Base-by-base conservation (phyloP, 306 rosid species). In the Rosa rugosa region DNA sequence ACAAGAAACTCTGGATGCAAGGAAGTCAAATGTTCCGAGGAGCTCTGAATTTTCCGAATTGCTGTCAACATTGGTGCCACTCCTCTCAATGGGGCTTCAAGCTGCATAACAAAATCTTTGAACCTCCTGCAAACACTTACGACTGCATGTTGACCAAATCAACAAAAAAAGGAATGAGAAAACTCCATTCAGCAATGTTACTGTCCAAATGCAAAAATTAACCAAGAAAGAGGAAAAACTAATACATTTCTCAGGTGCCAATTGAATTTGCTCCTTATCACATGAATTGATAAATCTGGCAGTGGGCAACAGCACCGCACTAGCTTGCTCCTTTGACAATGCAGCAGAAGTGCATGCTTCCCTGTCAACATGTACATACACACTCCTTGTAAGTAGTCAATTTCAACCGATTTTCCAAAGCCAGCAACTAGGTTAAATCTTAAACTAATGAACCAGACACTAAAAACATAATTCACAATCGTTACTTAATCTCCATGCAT, bases 1-100 rank as follows among this genome's bases (percentile, higher is more conserved):
- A 90, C 83, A 85, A 95, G 93, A 88, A 91, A 89, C 25, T 95
- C 99, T 0, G 97, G 87, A 85, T 95, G 99, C 71, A 95, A 70
- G 27, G 91, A 56, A 56, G 97, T 95, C 86, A 95, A 89, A 68
- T 89, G 92, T 76, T 91, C 98, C 0, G 84, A 47, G 36, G 98
- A 88, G 72, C 80, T 80, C 80, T 89, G 96, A 80, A 95, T 88
- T 70, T 91, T 95, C 86, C 86, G 81, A 69, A 91, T 76, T 74
- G 97, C 97, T 72, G 91, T 79, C 40, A 90, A 72, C 90, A 95
- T 20, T 1, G 98, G 99, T 79, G 89, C 96, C 76, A 93, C 94
- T 25, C 98, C 99, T 4, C 93, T 86, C 7, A 95, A 77, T 27
- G 99, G 99, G n/a, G 92, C 88, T 67, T 87, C 91, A 83, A 93